phyloP scores from a whole-genome alignment of 2,329 filamentous ascomycete species.

The Lizonia empirigonia region DNA sequence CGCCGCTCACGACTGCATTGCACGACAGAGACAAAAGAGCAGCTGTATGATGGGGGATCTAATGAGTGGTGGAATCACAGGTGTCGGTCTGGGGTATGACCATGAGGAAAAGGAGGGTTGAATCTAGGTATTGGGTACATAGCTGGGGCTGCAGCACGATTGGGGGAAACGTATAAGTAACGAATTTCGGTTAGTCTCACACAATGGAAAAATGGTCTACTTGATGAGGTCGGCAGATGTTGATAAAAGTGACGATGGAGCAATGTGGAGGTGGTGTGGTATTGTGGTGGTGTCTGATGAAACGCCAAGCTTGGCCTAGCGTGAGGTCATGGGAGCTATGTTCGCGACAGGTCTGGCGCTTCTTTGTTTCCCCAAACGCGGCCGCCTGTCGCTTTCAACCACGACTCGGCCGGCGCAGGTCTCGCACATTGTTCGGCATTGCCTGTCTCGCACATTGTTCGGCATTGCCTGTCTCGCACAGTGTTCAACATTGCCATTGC shows the following conservation, averaged over 20 bases:
- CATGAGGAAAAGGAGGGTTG: neutral
- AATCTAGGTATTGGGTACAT: neutral
- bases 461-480: neutral
- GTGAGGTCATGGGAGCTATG: conserved; percentile 10
- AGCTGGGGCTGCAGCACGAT: neutral
- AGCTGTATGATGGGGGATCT: conserved; percentile 21
- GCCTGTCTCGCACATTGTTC: neutral
- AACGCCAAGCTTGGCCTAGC: conserved; percentile 7
- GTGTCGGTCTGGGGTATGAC: neutral
- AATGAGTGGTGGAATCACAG: conserved; percentile 3
- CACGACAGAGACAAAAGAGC: conserved; percentile 21
- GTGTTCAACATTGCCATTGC: neutral
- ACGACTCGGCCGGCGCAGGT: conserved; percentile 25
- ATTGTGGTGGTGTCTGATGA: neutral
- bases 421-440: neutral
- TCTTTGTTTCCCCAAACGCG: conserved; percentile 31
- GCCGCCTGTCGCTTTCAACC: conserved; percentile 26
- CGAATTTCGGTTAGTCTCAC: conserved; percentile 18
- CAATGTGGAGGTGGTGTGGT: neutral
- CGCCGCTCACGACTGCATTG: conserved; percentile 33
- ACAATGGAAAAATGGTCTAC: neutral
- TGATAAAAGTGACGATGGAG: neutral
- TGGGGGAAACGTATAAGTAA: neutral
- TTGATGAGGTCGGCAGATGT: neutral
- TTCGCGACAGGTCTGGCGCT: conserved; percentile 20